These are phyloP conservation scores for Calonectria hongkongensis DNA, from an alignment of 2,329 filamentous ascomycete species.

Conservation along the genomic window DNA sequence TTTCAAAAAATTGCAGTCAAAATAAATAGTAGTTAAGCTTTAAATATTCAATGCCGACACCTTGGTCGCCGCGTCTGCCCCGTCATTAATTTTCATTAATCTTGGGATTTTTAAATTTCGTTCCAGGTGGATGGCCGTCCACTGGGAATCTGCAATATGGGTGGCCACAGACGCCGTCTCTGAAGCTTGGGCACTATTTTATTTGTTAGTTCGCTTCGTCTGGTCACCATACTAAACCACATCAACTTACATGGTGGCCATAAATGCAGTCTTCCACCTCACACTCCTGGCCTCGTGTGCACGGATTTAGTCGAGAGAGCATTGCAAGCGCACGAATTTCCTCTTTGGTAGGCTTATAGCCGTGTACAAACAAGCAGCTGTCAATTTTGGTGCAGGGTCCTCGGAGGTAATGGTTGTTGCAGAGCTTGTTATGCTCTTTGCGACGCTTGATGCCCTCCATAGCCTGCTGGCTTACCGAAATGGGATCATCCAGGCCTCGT, in stretches of 20 bases:
- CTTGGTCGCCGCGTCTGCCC: not conserved
- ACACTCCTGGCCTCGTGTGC: constrained; percentile 75
- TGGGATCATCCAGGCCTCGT: constrained; percentile 73
- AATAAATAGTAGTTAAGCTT: constrained; percentile 23
- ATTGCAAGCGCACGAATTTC: constrained; percentile 75
- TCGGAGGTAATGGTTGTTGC: constrained; percentile 77
- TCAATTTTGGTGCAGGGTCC: constrained; percentile 73
- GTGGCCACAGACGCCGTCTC: constrained; percentile 70
- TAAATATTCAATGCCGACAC: constrained; percentile 12
- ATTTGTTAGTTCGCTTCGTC: constrained; percentile 30
- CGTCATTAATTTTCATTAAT: constrained; percentile 58
- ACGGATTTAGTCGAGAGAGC: constrained; percentile 75
- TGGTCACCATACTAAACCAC: not conserved
- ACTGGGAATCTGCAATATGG: constrained; percentile 73
- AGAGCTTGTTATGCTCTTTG: constrained; percentile 73
- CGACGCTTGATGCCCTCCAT: constrained; percentile 75
- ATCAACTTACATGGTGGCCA: constrained; percentile 74
- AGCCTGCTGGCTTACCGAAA: constrained; percentile 66
- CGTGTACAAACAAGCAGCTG: constrained; percentile 75
- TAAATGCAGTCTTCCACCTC: constrained; percentile 76
- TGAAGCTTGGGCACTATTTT: constrained; percentile 71
- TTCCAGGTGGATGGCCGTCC: constrained; percentile 74
- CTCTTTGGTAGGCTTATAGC: constrained; percentile 71
- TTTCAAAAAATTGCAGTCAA: constrained; percentile 14
- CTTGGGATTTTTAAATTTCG: constrained; percentile 66